Conservation (phyloP, 2,329 filamentous ascomycete genomes). For the Pyrenophora teres region DNA sequence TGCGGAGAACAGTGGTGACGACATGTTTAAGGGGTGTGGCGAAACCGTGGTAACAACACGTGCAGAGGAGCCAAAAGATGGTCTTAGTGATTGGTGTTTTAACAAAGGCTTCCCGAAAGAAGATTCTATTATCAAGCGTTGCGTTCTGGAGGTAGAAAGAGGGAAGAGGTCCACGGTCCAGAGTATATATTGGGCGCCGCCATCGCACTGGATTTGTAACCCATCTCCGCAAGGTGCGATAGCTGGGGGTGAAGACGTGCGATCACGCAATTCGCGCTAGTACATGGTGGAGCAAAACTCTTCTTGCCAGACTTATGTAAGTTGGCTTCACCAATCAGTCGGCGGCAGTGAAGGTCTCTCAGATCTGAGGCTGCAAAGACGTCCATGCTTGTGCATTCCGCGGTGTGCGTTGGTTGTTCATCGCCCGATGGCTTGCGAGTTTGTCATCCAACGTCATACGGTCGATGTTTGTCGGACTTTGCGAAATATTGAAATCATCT, state of each 20-base stretch:
- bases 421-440: slow-evolving; percentile 13
- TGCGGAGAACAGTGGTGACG: slow-evolving; percentile 33
- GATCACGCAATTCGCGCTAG: slow-evolving; percentile 43
- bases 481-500: slow-evolving; percentile 7
- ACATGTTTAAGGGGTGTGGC: slow-evolving; percentile 27
- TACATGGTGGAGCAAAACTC: slow-evolving; percentile 29
- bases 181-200: slow-evolving; percentile 38
- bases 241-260: slow-evolving; percentile 37
- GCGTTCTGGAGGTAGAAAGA: slow-evolving; percentile 25
- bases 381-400: slow-evolving; percentile 18
- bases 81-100: slow-evolving; percentile 17
- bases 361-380: slow-evolving; percentile 7
- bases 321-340: slow-evolving; percentile 24
- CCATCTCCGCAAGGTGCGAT: slow-evolving; percentile 35
- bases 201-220: slow-evolving; percentile 39
- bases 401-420: slow-evolving; percentile 18
- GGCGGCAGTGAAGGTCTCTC: slow-evolving; percentile 12
- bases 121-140: slow-evolving; percentile 29
- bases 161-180: slow-evolving; percentile 18
- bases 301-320: slow-evolving; percentile 28
- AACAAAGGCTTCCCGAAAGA: slow-evolving; percentile 22
- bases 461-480: slow-evolving; percentile 7
- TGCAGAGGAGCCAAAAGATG: slow-evolving; percentile 23
- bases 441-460: slow-evolving; percentile 24
- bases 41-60: slow-evolving; percentile 18